A percentile compares a stretch with the other conserved stretches of the same genome.
Evolutionary conservation across 306 rosid species (phyloP).

Genomic region (Castanopsis chinensis): DNA sequence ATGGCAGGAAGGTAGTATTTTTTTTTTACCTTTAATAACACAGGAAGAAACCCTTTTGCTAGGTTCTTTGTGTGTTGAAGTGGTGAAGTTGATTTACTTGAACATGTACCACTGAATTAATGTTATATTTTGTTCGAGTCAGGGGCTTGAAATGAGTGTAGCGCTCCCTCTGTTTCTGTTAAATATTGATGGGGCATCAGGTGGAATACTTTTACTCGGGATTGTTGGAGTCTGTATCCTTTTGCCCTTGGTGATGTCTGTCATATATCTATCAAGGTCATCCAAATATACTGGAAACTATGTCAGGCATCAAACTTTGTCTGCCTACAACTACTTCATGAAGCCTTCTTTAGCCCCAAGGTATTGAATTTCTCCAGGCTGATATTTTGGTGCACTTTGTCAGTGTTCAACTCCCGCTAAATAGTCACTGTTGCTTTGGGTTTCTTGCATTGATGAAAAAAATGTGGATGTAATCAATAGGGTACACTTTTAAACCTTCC

Average conservation of each 20-base stretch:
- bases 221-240: constrained; percentile 95
- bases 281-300: constrained; percentile 93
- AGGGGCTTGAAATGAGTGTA: constrained; percentile 99
- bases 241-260: constrained; percentile 93
- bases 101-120: background rate
- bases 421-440: too few species aligned
- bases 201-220: constrained; percentile 93
- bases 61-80: background rate
- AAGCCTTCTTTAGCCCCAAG: constrained; percentile 98
- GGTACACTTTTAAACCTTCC: too few species aligned
- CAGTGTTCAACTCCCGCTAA: too few species aligned
- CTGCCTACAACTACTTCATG: constrained; percentile 83
- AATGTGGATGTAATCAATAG: too few species aligned
- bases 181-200: constrained; percentile 86
- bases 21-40: background rate
- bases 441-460: too few species aligned
- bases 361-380: constrained; percentile 27
- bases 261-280: constrained; percentile 90
- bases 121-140: constrained; percentile 27
- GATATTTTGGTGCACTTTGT: too few species aligned
- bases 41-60: background rate
- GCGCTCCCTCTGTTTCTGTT: constrained; percentile 93
- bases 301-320: constrained; percentile 96
- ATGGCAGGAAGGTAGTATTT: constrained; percentile 82
- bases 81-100: background rate